Conservation (phyloP, 1,139 yeast species). For the Geotrichum bryndzae region DNA sequence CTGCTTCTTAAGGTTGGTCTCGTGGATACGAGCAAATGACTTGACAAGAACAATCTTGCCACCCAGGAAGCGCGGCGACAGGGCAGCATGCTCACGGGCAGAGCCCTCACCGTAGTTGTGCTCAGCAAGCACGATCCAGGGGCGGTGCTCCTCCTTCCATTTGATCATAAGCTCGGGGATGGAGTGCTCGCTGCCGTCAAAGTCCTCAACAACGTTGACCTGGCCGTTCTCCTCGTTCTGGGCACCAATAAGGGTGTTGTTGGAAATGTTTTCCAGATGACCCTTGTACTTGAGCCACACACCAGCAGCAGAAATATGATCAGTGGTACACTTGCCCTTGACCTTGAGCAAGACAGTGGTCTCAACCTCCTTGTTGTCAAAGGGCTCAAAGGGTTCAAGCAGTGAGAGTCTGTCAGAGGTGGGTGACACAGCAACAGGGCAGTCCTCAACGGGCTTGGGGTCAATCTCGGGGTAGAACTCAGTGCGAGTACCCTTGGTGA, state of each 20-base stretch:
- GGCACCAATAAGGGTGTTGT: constrained; percentile 95
- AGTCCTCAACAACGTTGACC: constrained; percentile 83
- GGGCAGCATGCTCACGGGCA: constrained; percentile 99
- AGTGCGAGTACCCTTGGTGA: constrained; percentile 64
- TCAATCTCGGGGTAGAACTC: constrained; percentile 64
- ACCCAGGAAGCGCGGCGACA: constrained; percentile 98
- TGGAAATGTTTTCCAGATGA: constrained; percentile 88
- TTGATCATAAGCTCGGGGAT: constrained; percentile 96
- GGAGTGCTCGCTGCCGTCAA: constrained; percentile 65
- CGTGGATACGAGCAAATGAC: constrained; percentile 96
- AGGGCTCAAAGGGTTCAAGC: constrained; percentile 79
- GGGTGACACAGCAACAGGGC: constrained; percentile 70
- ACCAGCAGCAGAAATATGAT: constrained; percentile 98
- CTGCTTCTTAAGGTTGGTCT: constrained; percentile 93
- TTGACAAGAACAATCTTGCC: constrained; percentile 95
- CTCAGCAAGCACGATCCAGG: constrained; percentile 99
- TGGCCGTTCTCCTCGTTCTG: constrained; percentile 95
- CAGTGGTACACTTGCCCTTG: constrained; percentile 97
- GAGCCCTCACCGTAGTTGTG: constrained; percentile 99
- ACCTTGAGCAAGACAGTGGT: constrained; percentile 79
- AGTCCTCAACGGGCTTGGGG: constrained; percentile 63
- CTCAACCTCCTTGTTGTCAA: constrained; percentile 77
- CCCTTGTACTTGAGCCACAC: constrained; percentile 98
- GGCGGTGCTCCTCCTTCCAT: constrained; percentile 79
- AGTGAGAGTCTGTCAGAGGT: constrained; percentile 75